Conservation (phyloP, 805 yeast species). For the Zygosaccharomyces pseudorouxii region DNA sequence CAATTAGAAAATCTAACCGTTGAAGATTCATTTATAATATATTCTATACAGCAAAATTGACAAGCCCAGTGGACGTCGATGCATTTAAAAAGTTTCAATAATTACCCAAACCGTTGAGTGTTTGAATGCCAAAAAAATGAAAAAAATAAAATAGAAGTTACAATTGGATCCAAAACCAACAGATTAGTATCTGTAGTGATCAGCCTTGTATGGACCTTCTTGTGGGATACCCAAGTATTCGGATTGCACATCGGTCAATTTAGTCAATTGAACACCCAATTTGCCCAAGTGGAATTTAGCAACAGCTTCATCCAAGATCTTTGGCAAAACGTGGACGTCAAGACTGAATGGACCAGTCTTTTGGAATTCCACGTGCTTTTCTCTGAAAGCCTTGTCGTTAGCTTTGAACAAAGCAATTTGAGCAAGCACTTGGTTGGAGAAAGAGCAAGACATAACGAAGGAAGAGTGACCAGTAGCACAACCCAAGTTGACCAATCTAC, state of each 20-base stretch:
- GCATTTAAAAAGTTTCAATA: slow-evolving; percentile 4
- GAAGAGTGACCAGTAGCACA: slow-evolving; percentile 99
- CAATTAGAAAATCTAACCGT: slow-evolving; percentile 16
- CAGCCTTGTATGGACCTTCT: slow-evolving; percentile 97
- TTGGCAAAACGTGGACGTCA: slow-evolving; percentile 96
- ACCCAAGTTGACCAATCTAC: slow-evolving; percentile 98
- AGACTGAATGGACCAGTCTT: slow-evolving; percentile 85
- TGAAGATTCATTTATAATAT: slow-evolving; percentile 23
- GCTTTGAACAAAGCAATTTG: slow-evolving; percentile 97
- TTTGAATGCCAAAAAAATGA: slow-evolving; percentile 12
- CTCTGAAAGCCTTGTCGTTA: slow-evolving; percentile 72
- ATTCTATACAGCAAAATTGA: slow-evolving; percentile 4
- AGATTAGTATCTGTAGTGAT: slow-evolving; percentile 89
- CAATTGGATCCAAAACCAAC: not conserved
- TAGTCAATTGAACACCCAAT: slow-evolving; percentile 83
- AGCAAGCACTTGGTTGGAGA: slow-evolving; percentile 99
- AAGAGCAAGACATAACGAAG: slow-evolving; percentile 98
- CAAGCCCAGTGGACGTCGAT: not conserved
- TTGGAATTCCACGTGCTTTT: slow-evolving; percentile 80
- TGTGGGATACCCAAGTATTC: slow-evolving; percentile 89
- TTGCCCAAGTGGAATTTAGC: slow-evolving; percentile 95
- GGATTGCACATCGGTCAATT: slow-evolving; percentile 74
- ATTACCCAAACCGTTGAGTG: slow-evolving; percentile 23
- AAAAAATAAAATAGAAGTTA: slow-evolving; percentile 1
- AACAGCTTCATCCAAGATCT: slow-evolving; percentile 97